phyloP scores from a whole-genome alignment of 148 eudicot genomes.

The Vaccinium corymbosum region DNA sequence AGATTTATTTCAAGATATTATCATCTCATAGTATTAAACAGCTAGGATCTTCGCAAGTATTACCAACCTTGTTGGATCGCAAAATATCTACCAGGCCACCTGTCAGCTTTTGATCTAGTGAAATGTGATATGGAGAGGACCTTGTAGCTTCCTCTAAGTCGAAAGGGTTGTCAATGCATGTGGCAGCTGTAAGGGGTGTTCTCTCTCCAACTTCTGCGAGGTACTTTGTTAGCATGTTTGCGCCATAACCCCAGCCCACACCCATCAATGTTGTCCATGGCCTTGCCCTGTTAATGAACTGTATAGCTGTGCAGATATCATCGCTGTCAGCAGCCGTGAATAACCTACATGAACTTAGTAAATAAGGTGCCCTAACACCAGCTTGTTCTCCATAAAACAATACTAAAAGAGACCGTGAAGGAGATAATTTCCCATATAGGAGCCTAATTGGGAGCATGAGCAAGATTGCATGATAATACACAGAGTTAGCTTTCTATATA shows the following conservation, averaged over 20 bases:
- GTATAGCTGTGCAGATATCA: conserved; percentile 82
- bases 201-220: conserved; percentile 83
- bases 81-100: conserved; percentile 67
- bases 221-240: conserved; percentile 93
- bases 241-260: conserved; percentile 97
- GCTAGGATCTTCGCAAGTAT: neutral
- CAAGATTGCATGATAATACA: neutral
- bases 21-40: neutral
- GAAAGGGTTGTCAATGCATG: conserved; percentile 94
- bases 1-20: neutral
- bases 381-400: conserved; percentile 16
- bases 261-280: conserved; percentile 88
- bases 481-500: neutral
- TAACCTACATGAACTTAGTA: conserved; percentile 63
- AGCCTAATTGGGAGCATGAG: neutral
- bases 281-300: conserved; percentile 64
- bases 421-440: neutral
- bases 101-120: conserved; percentile 50
- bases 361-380: conserved; percentile 30
- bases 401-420: neutral
- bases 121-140: conserved; percentile 33
- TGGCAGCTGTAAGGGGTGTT: conserved; percentile 91
- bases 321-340: conserved; percentile 98
- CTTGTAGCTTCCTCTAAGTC: conserved; percentile 80
- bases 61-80: conserved; percentile 67